Percentiles rank a stretch among this genome's conserved stretches.
Evolutionary conservation across 768 basidiomycete species (phyloP).

Genomic region (Candolleomyces efflorescens): DNA sequence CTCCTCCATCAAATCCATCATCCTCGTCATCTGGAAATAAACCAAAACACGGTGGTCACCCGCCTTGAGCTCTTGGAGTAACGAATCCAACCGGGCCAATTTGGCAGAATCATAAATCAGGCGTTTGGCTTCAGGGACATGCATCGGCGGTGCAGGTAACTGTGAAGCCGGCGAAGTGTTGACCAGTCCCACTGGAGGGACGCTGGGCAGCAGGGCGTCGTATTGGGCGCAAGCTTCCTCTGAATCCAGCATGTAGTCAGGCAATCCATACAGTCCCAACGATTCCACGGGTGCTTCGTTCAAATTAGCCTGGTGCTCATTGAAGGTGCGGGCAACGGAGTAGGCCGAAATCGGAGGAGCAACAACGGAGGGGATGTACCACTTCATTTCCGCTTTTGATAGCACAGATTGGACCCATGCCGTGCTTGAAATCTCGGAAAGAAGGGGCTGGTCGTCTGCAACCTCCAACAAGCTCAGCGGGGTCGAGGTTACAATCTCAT

Average conservation of each 20-base stretch:
- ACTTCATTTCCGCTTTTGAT: constrained; percentile 74
- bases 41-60: constrained; percentile 92
- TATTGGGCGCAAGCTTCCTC: constrained; percentile 45
- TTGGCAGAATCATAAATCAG: constrained; percentile 97
- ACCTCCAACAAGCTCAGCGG: constrained; percentile 26
- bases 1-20: constrained; percentile 99
- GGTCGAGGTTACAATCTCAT: constrained; percentile 29
- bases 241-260: constrained; percentile 60
- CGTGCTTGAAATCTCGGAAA: constrained; percentile 55
- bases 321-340: constrained; percentile 74
- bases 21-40: constrained; percentile 99
- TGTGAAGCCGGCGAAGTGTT: constrained; percentile 64
- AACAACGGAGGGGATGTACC: constrained; percentile 81
- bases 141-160: constrained; percentile 78
- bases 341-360: constrained; percentile 78
- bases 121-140: constrained; percentile 91
- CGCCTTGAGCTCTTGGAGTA: constrained; percentile 90
- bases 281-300: constrained; percentile 71
- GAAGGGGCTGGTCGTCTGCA: constrained; percentile 44
- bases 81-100: constrained; percentile 80
- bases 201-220: constrained; percentile 47
- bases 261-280: constrained; percentile 80
- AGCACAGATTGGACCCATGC: constrained; percentile 77
- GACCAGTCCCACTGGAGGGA: constrained; percentile 67
- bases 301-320: constrained; percentile 60